These are phyloP conservation scores for Lecanicillium sp. DNA, from an alignment of 2,329 filamentous ascomycete genomes.

Conservation along the genomic window DNA sequence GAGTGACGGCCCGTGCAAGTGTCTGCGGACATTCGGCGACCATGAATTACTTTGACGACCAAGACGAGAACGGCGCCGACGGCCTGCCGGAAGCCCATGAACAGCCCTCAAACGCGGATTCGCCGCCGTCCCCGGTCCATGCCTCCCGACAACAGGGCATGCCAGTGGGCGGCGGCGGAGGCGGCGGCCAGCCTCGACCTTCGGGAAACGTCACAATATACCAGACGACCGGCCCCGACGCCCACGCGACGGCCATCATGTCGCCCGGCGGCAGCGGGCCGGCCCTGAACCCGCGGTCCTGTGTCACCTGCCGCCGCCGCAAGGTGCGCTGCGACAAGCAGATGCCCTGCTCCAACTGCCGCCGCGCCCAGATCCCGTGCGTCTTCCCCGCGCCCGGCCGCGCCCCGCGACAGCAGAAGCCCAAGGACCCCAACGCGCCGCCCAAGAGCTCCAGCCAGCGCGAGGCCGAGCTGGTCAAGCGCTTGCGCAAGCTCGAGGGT, in stretches of 20 bases:
- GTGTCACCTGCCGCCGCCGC: constrained; percentile 46
- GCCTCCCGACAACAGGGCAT: not conserved
- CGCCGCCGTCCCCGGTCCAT: constrained; percentile 4
- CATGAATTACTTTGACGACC: constrained; percentile 13
- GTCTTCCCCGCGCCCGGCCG: constrained; percentile 69
- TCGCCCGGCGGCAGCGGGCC: constrained; percentile 28
- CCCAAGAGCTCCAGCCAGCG: constrained; percentile 55
- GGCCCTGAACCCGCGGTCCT: constrained; percentile 42
- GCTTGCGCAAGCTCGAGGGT: constrained; percentile 65
- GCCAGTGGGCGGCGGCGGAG: not conserved
- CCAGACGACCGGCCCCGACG: constrained; percentile 34
- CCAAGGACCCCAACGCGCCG: constrained; percentile 58
- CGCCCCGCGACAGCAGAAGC: constrained; percentile 60
- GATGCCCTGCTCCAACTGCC: constrained; percentile 71
- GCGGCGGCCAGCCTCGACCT: constrained; percentile 19
- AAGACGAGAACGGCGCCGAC: constrained; percentile 7
- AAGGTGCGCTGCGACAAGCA: constrained; percentile 76
- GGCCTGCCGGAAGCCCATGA: not conserved
- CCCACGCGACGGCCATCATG: constrained; percentile 30
- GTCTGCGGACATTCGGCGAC: constrained; percentile 5
- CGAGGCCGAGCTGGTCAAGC: constrained; percentile 64
- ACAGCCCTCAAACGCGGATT: not conserved
- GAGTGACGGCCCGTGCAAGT: constrained; percentile 1
- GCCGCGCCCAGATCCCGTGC: constrained; percentile 63
- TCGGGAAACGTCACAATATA: constrained; percentile 32